phyloP scores from a whole-genome alignment of 2,329 filamentous ascomycete species.

The Tolypocladium capitatum region DNA sequence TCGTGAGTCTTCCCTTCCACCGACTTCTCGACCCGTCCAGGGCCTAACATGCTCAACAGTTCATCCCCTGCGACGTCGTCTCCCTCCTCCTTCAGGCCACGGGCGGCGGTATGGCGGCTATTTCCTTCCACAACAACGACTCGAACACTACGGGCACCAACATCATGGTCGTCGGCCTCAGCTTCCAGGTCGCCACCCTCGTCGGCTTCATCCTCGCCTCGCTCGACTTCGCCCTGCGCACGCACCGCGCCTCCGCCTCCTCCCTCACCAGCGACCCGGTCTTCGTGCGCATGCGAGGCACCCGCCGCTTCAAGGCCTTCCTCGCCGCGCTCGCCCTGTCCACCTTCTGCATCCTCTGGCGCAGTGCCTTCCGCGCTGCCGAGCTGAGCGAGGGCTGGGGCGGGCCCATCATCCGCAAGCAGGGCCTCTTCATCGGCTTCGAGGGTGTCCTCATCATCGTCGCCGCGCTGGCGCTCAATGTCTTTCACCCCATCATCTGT shows the following conservation, averaged over 20 bases:
- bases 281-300: slow-evolving; percentile 23
- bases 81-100: slow-evolving; percentile 47
- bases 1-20: slow-evolving; percentile 20
- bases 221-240: slow-evolving; percentile 34
- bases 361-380: slow-evolving; percentile 51
- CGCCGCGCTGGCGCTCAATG: slow-evolving; percentile 29
- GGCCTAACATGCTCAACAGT: slow-evolving; percentile 21
- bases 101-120: slow-evolving; percentile 42
- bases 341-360: slow-evolving; percentile 49
- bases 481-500: slow-evolving; percentile 19
- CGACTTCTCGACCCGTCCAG: background rate
- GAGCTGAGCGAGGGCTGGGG: slow-evolving; percentile 53
- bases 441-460: slow-evolving; percentile 41
- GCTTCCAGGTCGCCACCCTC: slow-evolving; percentile 46
- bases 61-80: slow-evolving; percentile 50
- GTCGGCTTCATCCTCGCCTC: slow-evolving; percentile 37
- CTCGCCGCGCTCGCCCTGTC: slow-evolving; percentile 39
- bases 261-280: slow-evolving; percentile 11
- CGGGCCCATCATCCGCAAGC: slow-evolving; percentile 40
- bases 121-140: slow-evolving; percentile 23
- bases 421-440: slow-evolving; percentile 43
- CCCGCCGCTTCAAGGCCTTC: slow-evolving; percentile 38
- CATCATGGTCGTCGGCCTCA: slow-evolving; percentile 52
- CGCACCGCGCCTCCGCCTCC: slow-evolving; percentile 10
- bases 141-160: slow-evolving; percentile 32